These are phyloP conservation scores for Arthrobotrys entomopaga DNA, from an alignment of 2,329 filamentous ascomycete genomes.

Conservation along the genomic window DNA sequence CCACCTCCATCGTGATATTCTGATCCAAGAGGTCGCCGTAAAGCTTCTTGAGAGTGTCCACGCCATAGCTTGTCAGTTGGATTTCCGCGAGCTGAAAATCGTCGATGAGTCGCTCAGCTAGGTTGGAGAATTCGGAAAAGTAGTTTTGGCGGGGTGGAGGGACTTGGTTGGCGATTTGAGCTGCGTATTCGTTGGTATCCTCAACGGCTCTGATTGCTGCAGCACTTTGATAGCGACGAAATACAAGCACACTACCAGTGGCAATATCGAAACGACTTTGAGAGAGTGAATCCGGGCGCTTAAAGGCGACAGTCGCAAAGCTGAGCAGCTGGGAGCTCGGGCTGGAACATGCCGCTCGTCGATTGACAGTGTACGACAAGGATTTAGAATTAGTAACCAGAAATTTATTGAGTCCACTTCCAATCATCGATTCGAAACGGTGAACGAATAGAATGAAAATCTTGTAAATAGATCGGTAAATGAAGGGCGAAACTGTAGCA, in stretches of 20 bases:
- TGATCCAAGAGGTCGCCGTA: constrained; percentile 26
- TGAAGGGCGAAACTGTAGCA: neutral
- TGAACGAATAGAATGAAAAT: neutral
- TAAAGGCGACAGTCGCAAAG: no score
- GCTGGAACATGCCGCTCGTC: no score
- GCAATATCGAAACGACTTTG: no score
- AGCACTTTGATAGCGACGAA: constrained; percentile 13
- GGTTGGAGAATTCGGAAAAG: constrained; percentile 11
- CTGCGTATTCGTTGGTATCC: neutral
- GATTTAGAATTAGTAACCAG: no score
- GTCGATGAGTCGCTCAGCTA: constrained; percentile 18
- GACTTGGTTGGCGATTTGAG: neutral
- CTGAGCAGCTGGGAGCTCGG: no score
- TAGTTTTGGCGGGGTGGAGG: neutral
- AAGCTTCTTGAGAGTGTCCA: constrained; percentile 18
- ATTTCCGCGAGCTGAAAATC: constrained; percentile 21
- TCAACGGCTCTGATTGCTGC: constrained; percentile 5
- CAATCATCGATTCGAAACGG: neutral
- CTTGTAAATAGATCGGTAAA: neutral
- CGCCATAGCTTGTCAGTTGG: constrained; percentile 12
- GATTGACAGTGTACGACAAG: no score
- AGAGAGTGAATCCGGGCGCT: no score
- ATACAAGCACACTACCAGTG: neutral
- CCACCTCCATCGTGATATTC: constrained; percentile 7
- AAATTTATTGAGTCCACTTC: neutral